phyloP scores from a whole-genome alignment of 306 rosid species.

The Arachis stenosperma region DNA sequence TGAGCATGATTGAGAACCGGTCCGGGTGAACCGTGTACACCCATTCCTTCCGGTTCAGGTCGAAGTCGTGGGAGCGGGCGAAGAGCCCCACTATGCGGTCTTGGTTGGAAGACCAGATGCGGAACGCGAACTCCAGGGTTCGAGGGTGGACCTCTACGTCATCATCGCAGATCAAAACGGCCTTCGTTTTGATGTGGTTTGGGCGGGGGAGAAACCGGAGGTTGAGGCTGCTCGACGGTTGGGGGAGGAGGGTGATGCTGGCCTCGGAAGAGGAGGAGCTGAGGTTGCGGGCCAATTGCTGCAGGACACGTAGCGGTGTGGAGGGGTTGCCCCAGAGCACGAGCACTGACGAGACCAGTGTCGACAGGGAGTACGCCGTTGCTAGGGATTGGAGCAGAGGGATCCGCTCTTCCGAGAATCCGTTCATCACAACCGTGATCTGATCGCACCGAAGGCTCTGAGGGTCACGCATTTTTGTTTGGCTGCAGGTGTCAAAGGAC shows the following conservation, averaged over 20 bases:
- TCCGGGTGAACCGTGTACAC: slow-evolving; percentile 82
- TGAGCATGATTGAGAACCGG: slow-evolving; percentile 78
- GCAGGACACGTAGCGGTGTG: slow-evolving; percentile 44
- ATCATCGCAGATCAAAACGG: slow-evolving; percentile 85
- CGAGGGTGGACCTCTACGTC: slow-evolving; percentile 66
- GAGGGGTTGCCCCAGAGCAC: slow-evolving; percentile 92
- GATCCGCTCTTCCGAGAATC: slow-evolving; percentile 78
- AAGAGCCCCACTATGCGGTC: slow-evolving; percentile 68
- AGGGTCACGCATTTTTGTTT: slow-evolving; percentile 33
- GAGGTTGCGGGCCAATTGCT: slow-evolving; percentile 54
- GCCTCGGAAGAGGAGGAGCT: slow-evolving; percentile 32
- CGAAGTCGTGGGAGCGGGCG: slow-evolving; percentile 80
- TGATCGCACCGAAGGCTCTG: slow-evolving; percentile 55
- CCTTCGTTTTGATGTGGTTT: slow-evolving; percentile 52
- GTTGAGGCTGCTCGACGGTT: slow-evolving; percentile 66
- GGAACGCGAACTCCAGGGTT: slow-evolving; percentile 70
- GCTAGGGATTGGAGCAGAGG: slow-evolving; percentile 76
- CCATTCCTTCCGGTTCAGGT: slow-evolving; percentile 68
- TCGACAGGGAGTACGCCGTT: slow-evolving; percentile 62
- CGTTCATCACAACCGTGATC: slow-evolving; percentile 80
- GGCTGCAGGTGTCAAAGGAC: slow-evolving; percentile 45
- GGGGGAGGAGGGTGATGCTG: slow-evolving; percentile 54
- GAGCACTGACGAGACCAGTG: slow-evolving; percentile 68
- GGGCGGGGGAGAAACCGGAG: slow-evolving; percentile 71
- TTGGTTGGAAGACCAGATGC: slow-evolving; percentile 57